phyloP scores from a whole-genome alignment of 768 basidiomycete species.

The Lactifluus volemus region DNA sequence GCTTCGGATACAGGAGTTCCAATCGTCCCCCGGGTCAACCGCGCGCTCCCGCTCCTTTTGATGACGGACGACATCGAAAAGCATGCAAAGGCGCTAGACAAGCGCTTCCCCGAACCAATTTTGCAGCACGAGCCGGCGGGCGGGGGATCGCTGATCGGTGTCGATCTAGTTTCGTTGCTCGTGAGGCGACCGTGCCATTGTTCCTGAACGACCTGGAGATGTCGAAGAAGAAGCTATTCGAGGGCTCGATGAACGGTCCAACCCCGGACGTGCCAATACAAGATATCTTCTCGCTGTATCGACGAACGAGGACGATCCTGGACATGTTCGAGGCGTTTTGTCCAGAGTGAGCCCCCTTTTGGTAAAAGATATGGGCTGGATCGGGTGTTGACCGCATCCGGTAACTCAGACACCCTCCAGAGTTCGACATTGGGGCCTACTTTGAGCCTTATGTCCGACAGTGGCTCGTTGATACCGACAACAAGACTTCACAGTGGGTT shows the following conservation, averaged over 20 bases:
- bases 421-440: conserved; percentile 64
- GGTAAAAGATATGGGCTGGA: conserved; percentile 1
- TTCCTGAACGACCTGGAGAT: conserved; percentile 58
- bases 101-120: conserved; percentile 77
- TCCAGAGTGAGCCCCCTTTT: conserved; percentile 47
- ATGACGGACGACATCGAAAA: conserved; percentile 91
- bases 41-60: conserved; percentile 69
- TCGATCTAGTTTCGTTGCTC: conserved; percentile 70
- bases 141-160: background rate
- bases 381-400: background rate
- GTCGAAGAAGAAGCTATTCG: conserved; percentile 65
- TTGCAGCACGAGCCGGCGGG: conserved; percentile 48
- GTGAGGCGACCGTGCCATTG: conserved; percentile 59
- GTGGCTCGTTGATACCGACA: conserved; percentile 85
- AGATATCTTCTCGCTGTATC: conserved; percentile 82
- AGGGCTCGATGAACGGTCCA: conserved; percentile 79
- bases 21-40: conserved; percentile 68
- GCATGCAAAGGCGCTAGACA: conserved; percentile 70
- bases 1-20: conserved; percentile 52
- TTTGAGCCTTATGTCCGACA: conserved; percentile 84
- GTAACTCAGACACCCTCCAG: conserved; percentile 40
- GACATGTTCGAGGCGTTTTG: conserved; percentile 81
- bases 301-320: conserved; percentile 62
- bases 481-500: conserved; percentile 91
- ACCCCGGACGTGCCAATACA: conserved; percentile 84